Conservation (phyloP, 371 early-diverging fungal species). For the Zopfochytrium polystomum region DNA sequence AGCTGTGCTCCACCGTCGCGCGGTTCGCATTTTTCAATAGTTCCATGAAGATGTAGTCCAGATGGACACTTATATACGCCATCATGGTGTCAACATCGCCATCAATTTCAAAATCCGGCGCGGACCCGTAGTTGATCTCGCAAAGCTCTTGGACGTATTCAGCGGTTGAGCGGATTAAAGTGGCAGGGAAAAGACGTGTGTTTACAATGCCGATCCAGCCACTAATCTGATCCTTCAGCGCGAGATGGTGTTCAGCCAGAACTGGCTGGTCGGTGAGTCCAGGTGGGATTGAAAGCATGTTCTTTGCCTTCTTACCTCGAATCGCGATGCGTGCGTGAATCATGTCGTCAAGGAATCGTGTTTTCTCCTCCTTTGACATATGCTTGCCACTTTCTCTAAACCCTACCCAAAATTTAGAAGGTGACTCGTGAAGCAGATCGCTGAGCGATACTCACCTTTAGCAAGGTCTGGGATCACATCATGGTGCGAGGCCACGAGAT, state of each 20-base stretch:
- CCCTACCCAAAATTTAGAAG: slow-evolving; percentile 42
- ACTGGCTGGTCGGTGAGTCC: slow-evolving; percentile 20
- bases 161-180: slow-evolving; percentile 63
- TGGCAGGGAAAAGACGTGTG: slow-evolving; percentile 66
- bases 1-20: slow-evolving; percentile 76
- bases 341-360: slow-evolving; percentile 81
- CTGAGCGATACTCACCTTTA: slow-evolving; percentile 50
- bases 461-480: slow-evolving; percentile 83
- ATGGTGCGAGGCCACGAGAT: slow-evolving; percentile 69
- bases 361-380: slow-evolving; percentile 70
- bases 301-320: slow-evolving; percentile 45
- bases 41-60: slow-evolving; percentile 93
- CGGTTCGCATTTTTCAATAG: slow-evolving; percentile 88
- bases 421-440: not conserved
- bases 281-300: not conserved
- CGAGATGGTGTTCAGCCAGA: slow-evolving; percentile 86
- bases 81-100: slow-evolving; percentile 76
- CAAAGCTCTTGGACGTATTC: slow-evolving; percentile 81
- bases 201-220: slow-evolving; percentile 84
- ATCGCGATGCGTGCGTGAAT: slow-evolving; percentile 94
- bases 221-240: slow-evolving; percentile 64
- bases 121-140: slow-evolving; percentile 85
- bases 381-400: slow-evolving; percentile 86
- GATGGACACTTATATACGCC: slow-evolving; percentile 89
- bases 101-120: slow-evolving; percentile 71